Conservation (phyloP, 345 rosid genomes). For the Arabis alpina region DNA sequence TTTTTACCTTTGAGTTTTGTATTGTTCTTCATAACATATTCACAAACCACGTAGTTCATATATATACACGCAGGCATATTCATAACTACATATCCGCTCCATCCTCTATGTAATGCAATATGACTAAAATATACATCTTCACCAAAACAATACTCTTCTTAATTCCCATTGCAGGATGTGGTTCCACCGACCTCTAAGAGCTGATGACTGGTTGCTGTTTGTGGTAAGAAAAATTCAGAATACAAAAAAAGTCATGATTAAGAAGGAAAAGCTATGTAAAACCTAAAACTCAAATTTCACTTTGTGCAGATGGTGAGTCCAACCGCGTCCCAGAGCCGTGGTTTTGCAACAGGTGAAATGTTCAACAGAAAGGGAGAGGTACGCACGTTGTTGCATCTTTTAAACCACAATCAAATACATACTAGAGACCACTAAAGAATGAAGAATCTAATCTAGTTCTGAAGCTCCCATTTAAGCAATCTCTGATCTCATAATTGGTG, state of each 20-base stretch:
- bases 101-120: not conserved
- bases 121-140: not conserved
- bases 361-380: conserved; percentile 89
- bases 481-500: not conserved
- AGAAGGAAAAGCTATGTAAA: conserved; percentile 3
- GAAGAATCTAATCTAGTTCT: conserved; percentile 5
- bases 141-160: not conserved
- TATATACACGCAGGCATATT: not conserved
- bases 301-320: conserved; percentile 64
- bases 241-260: conserved; percentile 1
- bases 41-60: not conserved
- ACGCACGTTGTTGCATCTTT: conserved; percentile 42
- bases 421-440: not conserved
- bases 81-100: not conserved
- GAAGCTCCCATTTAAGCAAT: not conserved
- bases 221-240: conserved; percentile 54
- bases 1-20: conserved; percentile 14
- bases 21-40: not conserved
- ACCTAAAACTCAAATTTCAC: conserved; percentile 4
- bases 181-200: conserved; percentile 82
- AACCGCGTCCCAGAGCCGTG: conserved; percentile 57
- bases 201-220: conserved; percentile 91
- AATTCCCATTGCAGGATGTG: conserved; percentile 62
- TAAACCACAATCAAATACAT: not conserved
- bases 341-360: conserved; percentile 73